Evolutionary conservation across 768 basidiomycete species (phyloP).

Genomic region (Paxillus rubicundulus): DNA sequence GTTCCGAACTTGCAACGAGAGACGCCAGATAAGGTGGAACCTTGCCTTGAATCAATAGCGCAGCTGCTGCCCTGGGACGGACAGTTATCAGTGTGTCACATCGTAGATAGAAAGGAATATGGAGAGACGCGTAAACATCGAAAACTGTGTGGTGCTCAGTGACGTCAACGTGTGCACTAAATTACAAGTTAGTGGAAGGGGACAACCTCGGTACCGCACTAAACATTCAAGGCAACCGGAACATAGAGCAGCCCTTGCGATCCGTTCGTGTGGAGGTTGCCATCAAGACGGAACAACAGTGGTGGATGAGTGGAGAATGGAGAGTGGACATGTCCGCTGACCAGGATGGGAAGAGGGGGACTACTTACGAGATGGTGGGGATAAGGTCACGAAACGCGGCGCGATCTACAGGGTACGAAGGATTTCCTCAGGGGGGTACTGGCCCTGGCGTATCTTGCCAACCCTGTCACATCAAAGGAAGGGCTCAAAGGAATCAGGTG

Average conservation of each 20-base stretch:
- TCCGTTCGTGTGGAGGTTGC: not conserved
- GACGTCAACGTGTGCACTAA: not conserved
- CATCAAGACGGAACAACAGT: not conserved
- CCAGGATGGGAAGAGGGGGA: not conserved
- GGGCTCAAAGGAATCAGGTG: not conserved
- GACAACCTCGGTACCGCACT: not conserved
- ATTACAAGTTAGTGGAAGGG: not conserved
- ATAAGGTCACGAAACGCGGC: not conserved
- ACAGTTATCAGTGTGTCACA: too few species aligned
- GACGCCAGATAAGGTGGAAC: not conserved
- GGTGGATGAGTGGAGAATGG: not conserved
- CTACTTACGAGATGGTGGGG: not conserved
- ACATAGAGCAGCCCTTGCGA: not conserved
- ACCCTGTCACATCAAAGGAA: not conserved
- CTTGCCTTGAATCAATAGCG: too few species aligned
- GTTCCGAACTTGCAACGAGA: not conserved
- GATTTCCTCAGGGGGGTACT: not conserved
- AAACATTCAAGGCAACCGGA: not conserved
- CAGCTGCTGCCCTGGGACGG: too few species aligned
- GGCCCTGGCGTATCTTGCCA: not conserved
- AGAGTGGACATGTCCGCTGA: not conserved
- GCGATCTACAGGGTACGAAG: not conserved
- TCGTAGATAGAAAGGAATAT: not conserved
- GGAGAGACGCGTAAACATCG: not conserved
- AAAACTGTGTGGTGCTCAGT: not conserved